Evolutionary conservation across 768 basidiomycete species (phyloP), one percentile per base, ranked within the genome.

Genomic region (Lentinula sp.): DNA sequence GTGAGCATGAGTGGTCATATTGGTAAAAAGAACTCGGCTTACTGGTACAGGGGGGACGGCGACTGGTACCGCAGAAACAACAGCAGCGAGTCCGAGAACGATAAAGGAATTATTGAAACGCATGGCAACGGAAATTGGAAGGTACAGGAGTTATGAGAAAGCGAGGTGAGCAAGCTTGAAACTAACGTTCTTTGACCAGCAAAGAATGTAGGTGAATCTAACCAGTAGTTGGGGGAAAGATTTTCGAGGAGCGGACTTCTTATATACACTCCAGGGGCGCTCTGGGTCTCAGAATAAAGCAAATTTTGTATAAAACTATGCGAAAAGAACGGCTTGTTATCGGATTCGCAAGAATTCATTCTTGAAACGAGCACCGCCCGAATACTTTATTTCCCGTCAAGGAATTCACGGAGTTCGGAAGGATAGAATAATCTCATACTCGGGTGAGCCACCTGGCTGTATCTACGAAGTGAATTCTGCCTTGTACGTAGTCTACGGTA

Each of bases 71-170:
- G 53, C 53, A 39, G 35, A 36, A 13, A 23, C 36, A 41, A 36
- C 53, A 37, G 36, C 53, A 6, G 53, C 53, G 2, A 54, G 18
- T 18, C 53, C 36, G 16, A 54, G 33, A 35, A 39, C 20, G 13
- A 52, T 36, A 2, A 52, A 52, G n/a, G 50, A 32, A 52, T 36
- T 54, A 39, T 54, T 54, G 53, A 54, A 54, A 39, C 53, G 53
- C 53, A 54, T 54, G 53, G 32, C 36, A 23, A 54, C 53, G 28
- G 28, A 28, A 3, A 28, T 2, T 28, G 28, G 28, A 28, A 28
- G 3, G 28, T 28, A 28, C 4, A 3, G 3, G 28, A 28, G 28
- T 28, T 28, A 28, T 28, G 28, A 43, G 2, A 43, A 48, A 48
- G 37, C 46, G 20, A 48, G 46, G 6, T 48, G 46, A 48, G 20